phyloP scores from a whole-genome alignment of 257 asterid genomes.

The Oldenlandia corymbosa region DNA sequence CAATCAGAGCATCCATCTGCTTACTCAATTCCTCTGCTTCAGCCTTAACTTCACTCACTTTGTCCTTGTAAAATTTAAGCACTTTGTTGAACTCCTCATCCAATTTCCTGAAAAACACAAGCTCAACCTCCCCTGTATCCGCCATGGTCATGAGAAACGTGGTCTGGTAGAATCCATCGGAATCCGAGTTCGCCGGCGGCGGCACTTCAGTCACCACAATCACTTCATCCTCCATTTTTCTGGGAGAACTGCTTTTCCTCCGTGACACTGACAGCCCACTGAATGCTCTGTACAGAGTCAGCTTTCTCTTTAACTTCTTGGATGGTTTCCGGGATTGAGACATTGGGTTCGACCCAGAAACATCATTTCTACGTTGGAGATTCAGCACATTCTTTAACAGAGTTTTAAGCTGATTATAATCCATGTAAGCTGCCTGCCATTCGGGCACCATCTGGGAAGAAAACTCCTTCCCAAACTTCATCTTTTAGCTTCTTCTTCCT shows the following conservation, averaged over 20 bases:
- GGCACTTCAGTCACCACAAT: slow-evolving; percentile 46
- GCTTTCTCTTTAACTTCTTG: slow-evolving; percentile 41
- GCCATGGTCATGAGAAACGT: slow-evolving; percentile 58
- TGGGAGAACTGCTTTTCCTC: slow-evolving; percentile 13
- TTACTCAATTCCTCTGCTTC: slow-evolving; percentile 57
- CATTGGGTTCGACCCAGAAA: slow-evolving; percentile 12
- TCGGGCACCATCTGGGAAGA: slow-evolving; percentile 83
- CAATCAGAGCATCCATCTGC: slow-evolving; percentile 89
- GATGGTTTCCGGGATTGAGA: slow-evolving; percentile 21
- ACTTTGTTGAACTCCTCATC: slow-evolving; percentile 77
- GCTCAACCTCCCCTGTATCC: slow-evolving; percentile 61
- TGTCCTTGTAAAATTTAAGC: slow-evolving; percentile 40
- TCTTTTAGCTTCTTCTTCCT: no score
- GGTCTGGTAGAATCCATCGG: slow-evolving; percentile 44
- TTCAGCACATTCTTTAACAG: slow-evolving; percentile 40
- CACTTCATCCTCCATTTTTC: slow-evolving; percentile 50
- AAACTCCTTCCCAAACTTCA: slow-evolving; percentile 90
- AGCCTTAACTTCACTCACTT: slow-evolving; percentile 37
- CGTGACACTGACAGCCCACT: slow-evolving; percentile 54
- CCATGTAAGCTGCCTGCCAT: slow-evolving; percentile 81
- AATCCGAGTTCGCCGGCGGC: no score
- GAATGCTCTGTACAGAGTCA: slow-evolving; percentile 68
- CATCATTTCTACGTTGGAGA: slow-evolving; percentile 22
- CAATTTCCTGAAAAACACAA: slow-evolving; percentile 45
- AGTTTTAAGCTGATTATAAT: slow-evolving; percentile 46